phyloP scores from a whole-genome alignment of 139 green algal species.

The Edaphochlamys debaryana region DNA sequence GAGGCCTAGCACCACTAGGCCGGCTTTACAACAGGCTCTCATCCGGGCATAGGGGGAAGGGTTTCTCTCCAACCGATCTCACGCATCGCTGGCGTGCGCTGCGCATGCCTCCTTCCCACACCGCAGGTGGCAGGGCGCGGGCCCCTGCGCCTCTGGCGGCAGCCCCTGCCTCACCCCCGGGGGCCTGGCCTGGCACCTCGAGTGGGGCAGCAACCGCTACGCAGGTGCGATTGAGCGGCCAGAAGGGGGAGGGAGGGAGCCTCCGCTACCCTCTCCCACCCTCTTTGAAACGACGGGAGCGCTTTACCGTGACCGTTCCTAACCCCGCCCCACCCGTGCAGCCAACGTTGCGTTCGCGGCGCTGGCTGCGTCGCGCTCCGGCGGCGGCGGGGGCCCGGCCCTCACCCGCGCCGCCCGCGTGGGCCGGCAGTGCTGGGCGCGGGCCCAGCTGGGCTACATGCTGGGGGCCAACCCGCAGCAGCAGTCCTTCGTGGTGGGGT shows the following conservation, averaged over 20 bases:
- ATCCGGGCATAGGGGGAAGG: too few relatives aligned
- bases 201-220: constrained; percentile 42
- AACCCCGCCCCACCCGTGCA: too few relatives aligned
- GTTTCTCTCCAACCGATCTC: too few relatives aligned
- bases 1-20: too few relatives aligned
- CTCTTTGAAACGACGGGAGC: too few relatives aligned
- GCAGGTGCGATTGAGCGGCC: too few relatives aligned
- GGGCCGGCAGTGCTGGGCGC: constrained; percentile 3
- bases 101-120: too few relatives aligned
- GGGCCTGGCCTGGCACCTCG: constrained; percentile 47
- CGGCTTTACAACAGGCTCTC: too few relatives aligned
- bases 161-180: constrained; percentile 34
- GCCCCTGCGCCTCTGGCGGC: background rate
- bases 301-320: too few relatives aligned
- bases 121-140: background rate
- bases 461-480: constrained; percentile 19
- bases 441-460: constrained; percentile 21
- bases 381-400: background rate
- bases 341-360: constrained; percentile 28
- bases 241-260: too few relatives aligned
- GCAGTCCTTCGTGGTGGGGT: constrained; percentile 32
- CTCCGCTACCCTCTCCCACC: too few relatives aligned
- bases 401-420: background rate
- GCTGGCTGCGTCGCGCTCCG: background rate
- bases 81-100: too few relatives aligned